phyloP scores from a whole-genome alignment of 257 asterid genomes.

The Solanum chilense region DNA sequence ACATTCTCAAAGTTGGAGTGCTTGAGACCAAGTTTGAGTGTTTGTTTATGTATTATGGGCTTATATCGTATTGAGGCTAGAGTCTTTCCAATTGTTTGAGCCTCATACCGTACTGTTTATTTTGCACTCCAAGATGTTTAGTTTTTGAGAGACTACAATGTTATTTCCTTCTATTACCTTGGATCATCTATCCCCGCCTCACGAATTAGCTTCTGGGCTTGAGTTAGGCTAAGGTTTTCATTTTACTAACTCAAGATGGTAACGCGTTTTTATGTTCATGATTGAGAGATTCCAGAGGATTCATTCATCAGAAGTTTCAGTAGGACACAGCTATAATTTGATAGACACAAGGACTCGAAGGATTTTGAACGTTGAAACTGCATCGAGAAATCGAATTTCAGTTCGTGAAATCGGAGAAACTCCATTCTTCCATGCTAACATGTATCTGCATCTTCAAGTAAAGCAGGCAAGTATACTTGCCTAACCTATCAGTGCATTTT shows the following conservation, averaged over 20 bases:
- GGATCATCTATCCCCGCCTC: not conserved
- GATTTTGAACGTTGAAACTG: conserved; percentile 77
- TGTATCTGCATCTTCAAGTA: conserved; percentile 77
- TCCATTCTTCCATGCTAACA: conserved; percentile 88
- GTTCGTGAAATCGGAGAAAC: conserved; percentile 39
- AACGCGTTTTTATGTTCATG: not conserved
- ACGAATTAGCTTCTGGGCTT: not conserved
- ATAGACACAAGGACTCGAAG: conserved; percentile 46
- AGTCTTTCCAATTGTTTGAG: not conserved
- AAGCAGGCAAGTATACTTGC: conserved; percentile 45
- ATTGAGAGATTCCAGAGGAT: conserved; percentile 46
- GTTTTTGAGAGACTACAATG: not conserved
- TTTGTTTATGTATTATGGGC: not conserved
- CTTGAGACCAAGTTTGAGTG: not conserved
- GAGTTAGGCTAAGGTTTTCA: not conserved
- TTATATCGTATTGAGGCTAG: not conserved
- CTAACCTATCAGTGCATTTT: not conserved
- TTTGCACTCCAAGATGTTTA: not conserved
- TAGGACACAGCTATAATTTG: conserved; percentile 83
- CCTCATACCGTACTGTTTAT: not conserved
- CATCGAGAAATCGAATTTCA: conserved; percentile 66
- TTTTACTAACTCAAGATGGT: not conserved
- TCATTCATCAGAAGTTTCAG: conserved; percentile 47
- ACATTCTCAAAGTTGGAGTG: not conserved
- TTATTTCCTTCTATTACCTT: not conserved